phyloP scores from a whole-genome alignment of 805 yeast species.

The Martiniozyma abietophila region DNA sequence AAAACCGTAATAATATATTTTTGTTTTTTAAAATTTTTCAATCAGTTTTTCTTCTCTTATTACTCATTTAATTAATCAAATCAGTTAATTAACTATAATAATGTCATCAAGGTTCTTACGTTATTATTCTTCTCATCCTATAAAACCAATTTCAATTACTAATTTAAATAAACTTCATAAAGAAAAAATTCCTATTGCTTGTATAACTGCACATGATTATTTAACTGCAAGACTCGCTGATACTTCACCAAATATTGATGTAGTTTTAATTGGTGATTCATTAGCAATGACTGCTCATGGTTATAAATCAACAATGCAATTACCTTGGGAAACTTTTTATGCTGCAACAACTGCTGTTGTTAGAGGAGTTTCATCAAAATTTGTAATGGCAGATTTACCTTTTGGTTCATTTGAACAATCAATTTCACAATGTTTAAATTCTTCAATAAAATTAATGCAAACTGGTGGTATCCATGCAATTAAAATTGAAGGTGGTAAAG shows the following conservation, averaged over 20 bases:
- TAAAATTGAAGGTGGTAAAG: constrained; percentile 77
- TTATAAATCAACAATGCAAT: constrained; percentile 61
- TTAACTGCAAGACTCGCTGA: constrained; percentile 63
- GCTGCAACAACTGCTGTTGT: constrained; percentile 69
- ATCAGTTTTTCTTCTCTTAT: no score
- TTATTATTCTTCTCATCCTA: constrained; percentile 15
- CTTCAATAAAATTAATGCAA: constrained; percentile 47
- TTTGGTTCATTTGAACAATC: constrained; percentile 76
- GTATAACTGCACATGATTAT: constrained; percentile 82
- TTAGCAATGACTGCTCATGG: constrained; percentile 90
- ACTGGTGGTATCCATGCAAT: constrained; percentile 58
- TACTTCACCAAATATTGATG: constrained; percentile 55
- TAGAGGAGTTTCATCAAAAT: constrained; percentile 57
- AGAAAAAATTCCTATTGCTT: constrained; percentile 18
- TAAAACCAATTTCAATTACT: neutral
- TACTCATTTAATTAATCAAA: neutral
- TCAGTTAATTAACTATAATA: neutral
- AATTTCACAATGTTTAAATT: constrained; percentile 49
- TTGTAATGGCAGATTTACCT: constrained; percentile 78
- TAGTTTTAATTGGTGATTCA: constrained; percentile 82
- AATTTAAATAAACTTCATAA: constrained; percentile 1
- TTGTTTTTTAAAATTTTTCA: no score
- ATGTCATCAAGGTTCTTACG: constrained; percentile 1
- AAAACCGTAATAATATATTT: no score
- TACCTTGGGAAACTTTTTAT: constrained; percentile 70